phyloP scores from a whole-genome alignment of 2,329 filamentous ascomycete genomes.

The Metarhizium guizhouense region DNA sequence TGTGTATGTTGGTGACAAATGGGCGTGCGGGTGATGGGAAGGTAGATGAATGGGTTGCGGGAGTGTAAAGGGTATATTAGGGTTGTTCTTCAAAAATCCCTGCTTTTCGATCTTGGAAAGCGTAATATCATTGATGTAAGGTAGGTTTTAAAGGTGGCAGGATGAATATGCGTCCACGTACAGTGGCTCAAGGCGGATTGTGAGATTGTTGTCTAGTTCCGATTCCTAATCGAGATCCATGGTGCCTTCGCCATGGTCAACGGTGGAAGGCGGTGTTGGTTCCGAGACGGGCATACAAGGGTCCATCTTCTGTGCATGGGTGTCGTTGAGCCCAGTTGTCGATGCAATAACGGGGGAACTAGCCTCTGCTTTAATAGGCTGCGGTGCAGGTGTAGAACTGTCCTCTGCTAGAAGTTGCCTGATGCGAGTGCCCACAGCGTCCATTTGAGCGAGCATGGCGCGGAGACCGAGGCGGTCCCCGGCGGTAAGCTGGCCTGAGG shows the following conservation, averaged over 20 bases:
- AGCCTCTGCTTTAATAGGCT: conserved; percentile 13
- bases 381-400: conserved; percentile 10
- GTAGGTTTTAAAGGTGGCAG: neutral
- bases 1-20: neutral
- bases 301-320: conserved; percentile 20
- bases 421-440: conserved; percentile 34
- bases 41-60: neutral
- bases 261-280: conserved; percentile 30
- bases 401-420: conserved; percentile 28
- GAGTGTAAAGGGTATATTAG: neutral
- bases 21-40: neutral
- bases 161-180: neutral
- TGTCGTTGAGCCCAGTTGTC: conserved; percentile 6
- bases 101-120: neutral
- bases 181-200: neutral
- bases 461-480: conserved; percentile 37
- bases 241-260: conserved; percentile 26
- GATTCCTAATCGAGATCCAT: conserved; percentile 30
- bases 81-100: neutral
- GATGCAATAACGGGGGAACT: conserved; percentile 18
- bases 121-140: neutral
- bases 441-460: conserved; percentile 38
- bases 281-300: conserved; percentile 23
- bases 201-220: neutral
- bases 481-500: conserved; percentile 27